A percentile compares a stretch with the other conserved stretches of the same genome.
These are phyloP conservation scores for Ascodesmis nigricans DNA, from an alignment of 495 filamentous ascomycete genomes.

Conservation along the genomic window DNA sequence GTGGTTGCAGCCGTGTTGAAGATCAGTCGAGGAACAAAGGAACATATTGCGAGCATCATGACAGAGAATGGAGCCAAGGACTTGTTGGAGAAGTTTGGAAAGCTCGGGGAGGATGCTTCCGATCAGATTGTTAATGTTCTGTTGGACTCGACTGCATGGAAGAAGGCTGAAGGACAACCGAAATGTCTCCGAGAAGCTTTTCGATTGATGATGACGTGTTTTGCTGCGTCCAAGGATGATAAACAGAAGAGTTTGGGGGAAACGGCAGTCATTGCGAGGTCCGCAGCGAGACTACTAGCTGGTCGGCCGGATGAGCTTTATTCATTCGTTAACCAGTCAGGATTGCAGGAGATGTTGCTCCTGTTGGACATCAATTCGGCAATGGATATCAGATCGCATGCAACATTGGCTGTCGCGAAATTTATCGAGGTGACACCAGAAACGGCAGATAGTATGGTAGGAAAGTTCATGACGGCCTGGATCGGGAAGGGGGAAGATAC, in stretches of 20 bases:
- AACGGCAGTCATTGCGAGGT: slow-evolving; percentile 31
- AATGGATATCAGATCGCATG: slow-evolving; percentile 36
- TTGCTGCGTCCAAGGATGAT: slow-evolving; percentile 40
- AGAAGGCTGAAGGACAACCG: slow-evolving; percentile 26
- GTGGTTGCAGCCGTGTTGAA: slow-evolving; percentile 38
- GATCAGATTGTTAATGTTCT: slow-evolving; percentile 35
- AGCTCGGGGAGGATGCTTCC: slow-evolving; percentile 37
- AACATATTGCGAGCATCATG: slow-evolving; percentile 30
- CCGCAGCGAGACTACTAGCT: slow-evolving; percentile 38
- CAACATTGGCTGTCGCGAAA: slow-evolving; percentile 43
- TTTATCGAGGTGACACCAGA: slow-evolving; percentile 39
- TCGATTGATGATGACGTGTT: slow-evolving; percentile 39
- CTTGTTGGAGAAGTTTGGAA: slow-evolving; percentile 34
- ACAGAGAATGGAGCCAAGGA: slow-evolving; percentile 29
- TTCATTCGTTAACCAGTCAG: slow-evolving; percentile 36
- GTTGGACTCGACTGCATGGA: slow-evolving; percentile 36
- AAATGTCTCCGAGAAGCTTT: slow-evolving; percentile 40
- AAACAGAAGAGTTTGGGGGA: slow-evolving; percentile 29
- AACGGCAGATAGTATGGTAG: slow-evolving; percentile 32
- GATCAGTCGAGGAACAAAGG: slow-evolving; percentile 33
- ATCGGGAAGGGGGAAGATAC: slow-evolving; percentile 33
- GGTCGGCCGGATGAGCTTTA: slow-evolving; percentile 35
- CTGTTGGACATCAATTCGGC: slow-evolving; percentile 38
- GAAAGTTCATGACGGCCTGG: slow-evolving; percentile 32
- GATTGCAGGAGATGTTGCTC: slow-evolving; percentile 38